A percentile compares a stretch with the other conserved stretches of the same genome.
Conservation (phyloP, 2,329 filamentous ascomycete species). For the Botrytis pseudocinerea region DNA sequence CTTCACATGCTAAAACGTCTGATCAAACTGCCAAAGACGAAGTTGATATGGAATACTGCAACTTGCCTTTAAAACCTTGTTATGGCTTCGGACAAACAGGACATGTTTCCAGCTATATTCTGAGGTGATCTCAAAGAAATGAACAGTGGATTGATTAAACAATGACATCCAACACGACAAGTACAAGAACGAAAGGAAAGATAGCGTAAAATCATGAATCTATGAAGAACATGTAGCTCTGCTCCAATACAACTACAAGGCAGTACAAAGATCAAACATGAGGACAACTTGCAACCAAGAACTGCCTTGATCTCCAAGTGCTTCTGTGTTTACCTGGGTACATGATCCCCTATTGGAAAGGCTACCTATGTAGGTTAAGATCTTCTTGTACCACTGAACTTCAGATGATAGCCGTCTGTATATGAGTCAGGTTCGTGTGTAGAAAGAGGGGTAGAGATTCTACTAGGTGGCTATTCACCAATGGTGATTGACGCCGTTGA, state of each 20-base stretch:
- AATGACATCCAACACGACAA: neutral
- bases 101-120: neutral
- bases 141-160: neutral
- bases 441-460: neutral
- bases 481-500: neutral
- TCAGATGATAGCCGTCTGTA: neutral
- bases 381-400: neutral
- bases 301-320: conserved; percentile 2
- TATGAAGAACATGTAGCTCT: neutral
- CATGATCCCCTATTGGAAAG: too few relatives aligned
- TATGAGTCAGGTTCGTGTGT: neutral
- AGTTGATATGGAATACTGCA: neutral
- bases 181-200: neutral
- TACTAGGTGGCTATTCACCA: neutral
- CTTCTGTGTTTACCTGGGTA: neutral
- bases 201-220: neutral
- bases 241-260: neutral
- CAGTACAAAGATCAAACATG: neutral
- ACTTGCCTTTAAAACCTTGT: neutral
- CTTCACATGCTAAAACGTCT: neutral
- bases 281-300: neutral
- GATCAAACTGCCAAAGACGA: neutral
- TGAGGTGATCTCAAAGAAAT: neutral
- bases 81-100: neutral
- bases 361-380: neutral